These are phyloP conservation scores for Limonium bicolor DNA, from an alignment of 148 eudicot genomes.

Conservation along the genomic window DNA sequence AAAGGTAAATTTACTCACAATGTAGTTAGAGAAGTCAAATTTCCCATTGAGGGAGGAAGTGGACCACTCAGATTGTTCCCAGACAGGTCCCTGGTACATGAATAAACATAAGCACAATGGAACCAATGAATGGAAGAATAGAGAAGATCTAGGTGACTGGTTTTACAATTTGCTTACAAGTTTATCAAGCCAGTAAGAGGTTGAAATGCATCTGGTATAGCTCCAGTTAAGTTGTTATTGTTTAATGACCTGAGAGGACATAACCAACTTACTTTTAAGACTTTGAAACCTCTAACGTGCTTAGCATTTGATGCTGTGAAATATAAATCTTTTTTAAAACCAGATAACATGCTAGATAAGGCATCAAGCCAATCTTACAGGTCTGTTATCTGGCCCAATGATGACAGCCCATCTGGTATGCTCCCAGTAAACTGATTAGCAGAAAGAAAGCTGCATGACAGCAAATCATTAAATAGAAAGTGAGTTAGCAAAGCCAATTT, in stretches of 20 bases:
- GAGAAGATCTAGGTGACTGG: not conserved
- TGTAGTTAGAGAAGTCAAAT: constrained; percentile 41
- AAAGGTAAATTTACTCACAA: constrained; percentile 39
- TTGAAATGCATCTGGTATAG: constrained; percentile 68
- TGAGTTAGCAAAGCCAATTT: not conserved
- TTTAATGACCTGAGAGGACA: constrained; percentile 41
- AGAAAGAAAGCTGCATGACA: constrained; percentile 39
- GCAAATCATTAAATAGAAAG: constrained; percentile 1
- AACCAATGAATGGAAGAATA: not conserved
- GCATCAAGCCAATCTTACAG: constrained; percentile 35
- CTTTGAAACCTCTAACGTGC: not conserved
- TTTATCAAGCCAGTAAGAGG: constrained; percentile 39
- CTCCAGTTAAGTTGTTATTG: constrained; percentile 58
- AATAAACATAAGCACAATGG: not conserved
- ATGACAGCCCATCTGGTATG: constrained; percentile 52
- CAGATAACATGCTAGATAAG: not conserved
- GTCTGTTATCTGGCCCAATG: constrained; percentile 56
- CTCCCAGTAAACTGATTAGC: constrained; percentile 71
- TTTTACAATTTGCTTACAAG: constrained; percentile 31
- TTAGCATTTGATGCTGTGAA: too few species aligned
- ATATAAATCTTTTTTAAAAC: too few species aligned
- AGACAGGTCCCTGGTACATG: constrained; percentile 57
- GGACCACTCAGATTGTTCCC: constrained; percentile 57
- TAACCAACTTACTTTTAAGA: not conserved
- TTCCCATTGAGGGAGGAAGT: constrained; percentile 81